phyloP scores from a whole-genome alignment of 129 eudicot species.

The Heracleum sosnowskyi region DNA sequence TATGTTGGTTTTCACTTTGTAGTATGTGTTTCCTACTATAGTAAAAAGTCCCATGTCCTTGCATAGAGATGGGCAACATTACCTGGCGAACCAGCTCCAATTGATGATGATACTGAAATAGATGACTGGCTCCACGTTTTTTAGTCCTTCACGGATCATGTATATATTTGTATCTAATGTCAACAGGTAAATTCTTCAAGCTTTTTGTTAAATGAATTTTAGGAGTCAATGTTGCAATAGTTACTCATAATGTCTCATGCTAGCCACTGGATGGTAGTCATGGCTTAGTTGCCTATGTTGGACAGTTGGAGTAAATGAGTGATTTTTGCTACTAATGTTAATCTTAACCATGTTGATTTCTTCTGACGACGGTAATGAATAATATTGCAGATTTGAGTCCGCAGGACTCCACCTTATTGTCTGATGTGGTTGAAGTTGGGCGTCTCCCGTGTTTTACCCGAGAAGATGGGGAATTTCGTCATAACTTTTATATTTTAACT shows the following conservation, averaged over 20 bases:
- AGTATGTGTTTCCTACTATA: neutral
- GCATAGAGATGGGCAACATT: conserved; percentile 86
- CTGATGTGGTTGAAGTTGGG: conserved; percentile 83
- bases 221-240: neutral
- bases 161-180: conserved; percentile 55
- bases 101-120: conserved; percentile 87
- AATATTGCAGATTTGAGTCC: conserved; percentile 78
- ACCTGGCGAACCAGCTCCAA: conserved; percentile 91
- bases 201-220: neutral
- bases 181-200: conserved; percentile 45
- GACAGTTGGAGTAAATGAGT: too few species aligned
- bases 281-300: neutral
- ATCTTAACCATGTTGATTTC: neutral
- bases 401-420: conserved; percentile 69
- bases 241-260: neutral
- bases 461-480: conserved; percentile 62
- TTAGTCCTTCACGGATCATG: conserved; percentile 90
- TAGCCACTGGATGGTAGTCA: neutral
- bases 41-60: neutral
- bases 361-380: neutral
- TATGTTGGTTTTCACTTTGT: neutral
- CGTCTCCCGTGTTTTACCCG: conserved; percentile 48
- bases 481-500: conserved; percentile 69
- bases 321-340: neutral
- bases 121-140: conserved; percentile 96